phyloP scores from a whole-genome alignment of 495 filamentous ascomycete species.

The Thozetella sp. region DNA sequence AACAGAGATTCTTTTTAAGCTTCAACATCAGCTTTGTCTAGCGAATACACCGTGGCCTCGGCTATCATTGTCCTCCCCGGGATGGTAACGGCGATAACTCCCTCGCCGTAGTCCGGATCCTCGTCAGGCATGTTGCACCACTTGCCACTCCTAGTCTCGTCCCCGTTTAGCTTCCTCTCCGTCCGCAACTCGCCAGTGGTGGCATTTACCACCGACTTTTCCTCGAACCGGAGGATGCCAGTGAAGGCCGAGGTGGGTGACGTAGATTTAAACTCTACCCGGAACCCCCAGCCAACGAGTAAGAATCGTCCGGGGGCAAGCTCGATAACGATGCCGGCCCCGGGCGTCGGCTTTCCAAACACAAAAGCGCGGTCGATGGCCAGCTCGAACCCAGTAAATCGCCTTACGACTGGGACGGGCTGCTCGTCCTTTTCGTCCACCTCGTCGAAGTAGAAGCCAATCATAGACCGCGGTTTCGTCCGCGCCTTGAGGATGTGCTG shows the following conservation, averaged over 20 bases:
- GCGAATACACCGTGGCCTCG: slow-evolving; percentile 41
- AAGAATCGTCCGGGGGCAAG: slow-evolving; percentile 33
- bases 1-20: background rate
- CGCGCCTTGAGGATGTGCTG: slow-evolving; percentile 44
- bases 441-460: slow-evolving; percentile 55
- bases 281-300: slow-evolving; percentile 49
- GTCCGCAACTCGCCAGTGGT: slow-evolving; percentile 36
- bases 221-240: slow-evolving; percentile 41
- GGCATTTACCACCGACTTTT: slow-evolving; percentile 36
- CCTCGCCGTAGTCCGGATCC: slow-evolving; percentile 51
- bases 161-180: slow-evolving; percentile 43
- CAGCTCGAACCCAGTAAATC: slow-evolving; percentile 30
- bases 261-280: slow-evolving; percentile 31
- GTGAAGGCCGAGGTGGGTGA: slow-evolving; percentile 34
- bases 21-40: slow-evolving; percentile 20
- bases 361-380: slow-evolving; percentile 47
- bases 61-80: slow-evolving; percentile 51
- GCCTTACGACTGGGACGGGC: slow-evolving; percentile 18
- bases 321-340: slow-evolving; percentile 47
- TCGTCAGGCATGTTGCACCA: slow-evolving; percentile 51
- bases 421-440: slow-evolving; percentile 5
- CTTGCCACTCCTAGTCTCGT: slow-evolving; percentile 49
- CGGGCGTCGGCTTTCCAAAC: slow-evolving; percentile 42
- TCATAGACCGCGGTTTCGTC: slow-evolving; percentile 21
- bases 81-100: slow-evolving; percentile 49